Evolutionary conservation across 176 grass and related monocot species (phyloP), one percentile per base, ranked within the genome.

Genomic region (Carex myosuroides): DNA sequence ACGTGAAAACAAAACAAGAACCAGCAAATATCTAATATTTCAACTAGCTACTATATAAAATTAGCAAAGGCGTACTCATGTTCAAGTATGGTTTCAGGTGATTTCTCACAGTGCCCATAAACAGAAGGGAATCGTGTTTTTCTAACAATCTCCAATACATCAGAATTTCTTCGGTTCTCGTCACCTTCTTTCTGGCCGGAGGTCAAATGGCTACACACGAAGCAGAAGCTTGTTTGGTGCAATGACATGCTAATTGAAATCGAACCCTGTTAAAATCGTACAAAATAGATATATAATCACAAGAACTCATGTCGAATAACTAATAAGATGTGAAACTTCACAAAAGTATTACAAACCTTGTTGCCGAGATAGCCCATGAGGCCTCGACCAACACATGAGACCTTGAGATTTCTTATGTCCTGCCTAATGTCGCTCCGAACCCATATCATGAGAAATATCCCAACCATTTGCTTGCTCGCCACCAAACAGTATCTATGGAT

Each of bases 171-270:
- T 26, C 95, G 85, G 37, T 90, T 60, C 79, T 98, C 95, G 70
- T 98, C 95, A 58, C 95, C 95, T 53, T 98, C 95, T 85, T 98
- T 98, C 89, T 98, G 92, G 21, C 95, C 95, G 1, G 95, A 98
- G 0, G 95, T 98, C 91, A 98, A 94, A 83, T 98, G 95, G 83
- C 95, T 93, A 93, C 95, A 98, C 88, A 98, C 89, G 84, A 98
- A 98, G 95, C 95, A 98, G 92, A 98, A 93, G 91, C 95, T 98
- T 86, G 95, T 98, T 95, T 98, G 95, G 88, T 98, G 95, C 89
- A 98, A 92, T 84, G 91, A 90, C 95, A 98, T 92, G 95, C 95
- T 98, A 90, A 98, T 92, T 4, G 95, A 95, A 93, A 98, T 98
- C 22, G 95, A 98, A 72, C 95, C 95, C 95, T 98, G 95, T 76